Conservation (phyloP, 352 stramenopile genomes). For the Vaucheria bursata region DNA sequence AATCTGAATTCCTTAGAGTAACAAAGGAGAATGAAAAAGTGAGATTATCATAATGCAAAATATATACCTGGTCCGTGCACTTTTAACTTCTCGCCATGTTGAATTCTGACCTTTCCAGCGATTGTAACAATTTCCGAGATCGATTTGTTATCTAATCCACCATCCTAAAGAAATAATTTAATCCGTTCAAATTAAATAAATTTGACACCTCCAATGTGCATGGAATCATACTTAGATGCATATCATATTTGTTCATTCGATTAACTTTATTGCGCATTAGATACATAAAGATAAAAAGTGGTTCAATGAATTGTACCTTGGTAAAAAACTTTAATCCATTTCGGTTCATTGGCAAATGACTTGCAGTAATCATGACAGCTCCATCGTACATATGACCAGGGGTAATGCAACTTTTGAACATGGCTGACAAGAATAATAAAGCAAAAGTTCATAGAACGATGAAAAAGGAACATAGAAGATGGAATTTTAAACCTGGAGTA, state of each 20-base stretch:
- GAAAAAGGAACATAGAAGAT: neutral
- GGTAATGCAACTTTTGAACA: constrained; percentile 39
- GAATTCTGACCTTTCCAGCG: constrained; percentile 6
- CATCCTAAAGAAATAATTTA: neutral
- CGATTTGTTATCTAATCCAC: constrained; percentile 29
- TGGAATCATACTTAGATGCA: neutral
- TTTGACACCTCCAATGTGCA: too few species aligned
- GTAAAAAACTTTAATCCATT: constrained; percentile 52
- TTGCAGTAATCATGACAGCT: constrained; percentile 49
- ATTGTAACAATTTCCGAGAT: constrained; percentile 32
- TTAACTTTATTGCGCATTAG: too few species aligned
- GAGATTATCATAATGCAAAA: too few species aligned
- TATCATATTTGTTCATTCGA: neutral
- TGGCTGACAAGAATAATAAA: neutral
- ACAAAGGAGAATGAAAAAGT: too few species aligned
- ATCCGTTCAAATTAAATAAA: too few species aligned
- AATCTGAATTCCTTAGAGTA: too few species aligned
- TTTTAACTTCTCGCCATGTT: neutral
- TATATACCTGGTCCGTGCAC: neutral
- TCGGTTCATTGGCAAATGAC: constrained; percentile 46
- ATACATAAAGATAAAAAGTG: too few species aligned
- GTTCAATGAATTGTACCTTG: constrained; percentile 23
- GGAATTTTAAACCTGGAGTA: constrained; percentile 42
- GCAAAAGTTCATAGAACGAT: neutral
- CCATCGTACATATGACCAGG: constrained; percentile 33